Base-by-base conservation (phyloP, 2,329 filamentous ascomycete genomes). In the Cytospora mali region DNA sequence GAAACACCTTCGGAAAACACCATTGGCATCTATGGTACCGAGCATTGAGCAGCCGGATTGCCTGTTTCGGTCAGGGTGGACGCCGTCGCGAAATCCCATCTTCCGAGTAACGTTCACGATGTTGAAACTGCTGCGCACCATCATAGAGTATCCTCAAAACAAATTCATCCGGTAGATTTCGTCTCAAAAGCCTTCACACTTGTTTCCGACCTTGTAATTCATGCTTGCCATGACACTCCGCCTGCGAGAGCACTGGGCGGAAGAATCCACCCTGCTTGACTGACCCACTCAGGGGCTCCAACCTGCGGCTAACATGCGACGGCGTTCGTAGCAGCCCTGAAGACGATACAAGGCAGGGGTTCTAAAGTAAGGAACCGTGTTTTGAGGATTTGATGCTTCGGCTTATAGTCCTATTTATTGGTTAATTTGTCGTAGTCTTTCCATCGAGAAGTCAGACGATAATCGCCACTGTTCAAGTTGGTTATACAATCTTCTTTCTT, bases 231-330 rank as follows among this genome's bases (percentile, higher is more conserved):
- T 5, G 10, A 55, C 31, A 25, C 29, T 21, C 54, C 14, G 35
- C 23, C 21, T 21, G 16, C 6, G 18, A 13, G 25, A n/a, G 28
- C 42, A n/a, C 55, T 48, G n/a, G 39, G 55, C 42, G 23, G 27
- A 28, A 16, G n/a, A 23, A 23, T 28, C 28, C 39, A 33, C 39
- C 42, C 55, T 21, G 39, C 23, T 28, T 46, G 2, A 27, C 33
- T 35, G 54, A 46, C 55, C 55, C 61, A 62, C 61, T 55, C 61
- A 62, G 61, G 61, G 61, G 55, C 48, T 53, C 54, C 61, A 50
- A 62, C 55, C 57, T 55, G 61, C 61, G 61, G 61, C 61, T 33
- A 51, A 62, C 25, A n/a, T 62, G 61, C 55, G 55, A 62, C 61
- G 55, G 55, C 61, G 10, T 52, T 50, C 50, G 61, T 62, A 58